Conservation (phyloP, 495 filamentous ascomycete genomes). For the Entonaema liquescens region DNA sequence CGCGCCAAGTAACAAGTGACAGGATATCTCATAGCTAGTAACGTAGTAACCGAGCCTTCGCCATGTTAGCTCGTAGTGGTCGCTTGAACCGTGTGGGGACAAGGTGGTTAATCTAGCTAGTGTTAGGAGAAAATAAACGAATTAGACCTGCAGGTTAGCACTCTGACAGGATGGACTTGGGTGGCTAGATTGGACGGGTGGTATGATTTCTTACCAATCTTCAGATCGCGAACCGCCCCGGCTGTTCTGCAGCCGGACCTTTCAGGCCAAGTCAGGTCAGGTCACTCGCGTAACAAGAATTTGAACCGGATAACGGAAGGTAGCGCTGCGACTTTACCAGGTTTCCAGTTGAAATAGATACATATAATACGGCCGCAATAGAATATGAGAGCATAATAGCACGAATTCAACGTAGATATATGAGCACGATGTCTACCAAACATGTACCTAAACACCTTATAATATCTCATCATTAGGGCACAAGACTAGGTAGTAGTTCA, state of each 20-base stretch:
- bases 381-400: background rate
- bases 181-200: constrained; percentile 23
- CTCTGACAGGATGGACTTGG: constrained; percentile 15
- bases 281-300: constrained; percentile 10
- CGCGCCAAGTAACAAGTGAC: constrained; percentile 17
- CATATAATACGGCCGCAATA: background rate
- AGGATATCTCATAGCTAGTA: constrained; percentile 23
- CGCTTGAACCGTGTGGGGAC: constrained; percentile 9
- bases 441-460: too few relatives aligned
- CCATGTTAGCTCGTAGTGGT: constrained; percentile 10
- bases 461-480: background rate
- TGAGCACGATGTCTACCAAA: too few relatives aligned
- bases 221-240: constrained; percentile 15
- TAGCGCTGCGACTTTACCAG: background rate
- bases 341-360: background rate
- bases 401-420: background rate
- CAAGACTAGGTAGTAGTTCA: background rate
- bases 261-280: constrained; percentile 12
- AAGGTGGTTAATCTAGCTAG: constrained; percentile 21
- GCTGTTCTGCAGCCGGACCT: constrained; percentile 6
- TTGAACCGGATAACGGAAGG: background rate
- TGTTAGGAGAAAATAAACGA: constrained; percentile 28
- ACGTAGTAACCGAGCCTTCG: constrained; percentile 20
- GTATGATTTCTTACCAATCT: constrained; percentile 30
- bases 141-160: constrained; percentile 13